phyloP scores from a whole-genome alignment of 768 basidiomycete genomes.

The Russula foetens region DNA sequence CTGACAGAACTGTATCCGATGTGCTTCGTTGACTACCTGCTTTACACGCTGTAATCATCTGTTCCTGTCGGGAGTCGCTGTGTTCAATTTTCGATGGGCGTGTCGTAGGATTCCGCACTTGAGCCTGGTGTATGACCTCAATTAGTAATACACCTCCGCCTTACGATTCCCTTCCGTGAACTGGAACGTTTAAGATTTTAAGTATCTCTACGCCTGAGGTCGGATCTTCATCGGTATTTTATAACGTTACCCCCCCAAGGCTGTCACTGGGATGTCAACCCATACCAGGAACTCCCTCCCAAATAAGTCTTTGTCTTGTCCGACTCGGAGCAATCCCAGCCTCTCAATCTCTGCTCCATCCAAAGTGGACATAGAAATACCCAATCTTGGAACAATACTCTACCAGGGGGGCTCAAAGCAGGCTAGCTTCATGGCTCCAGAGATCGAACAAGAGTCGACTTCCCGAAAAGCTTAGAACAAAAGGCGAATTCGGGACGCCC shows the following conservation, averaged over 20 bases:
- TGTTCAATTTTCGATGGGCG: no score
- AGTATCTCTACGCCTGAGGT: neutral
- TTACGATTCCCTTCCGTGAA: constrained; percentile 38
- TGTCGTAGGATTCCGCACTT: no score
- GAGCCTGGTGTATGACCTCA: constrained; percentile 15
- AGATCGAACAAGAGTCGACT: neutral
- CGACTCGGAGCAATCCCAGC: neutral
- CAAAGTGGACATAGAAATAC: neutral
- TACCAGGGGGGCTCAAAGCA: neutral
- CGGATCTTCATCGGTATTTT: neutral
- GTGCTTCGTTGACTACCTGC: neutral
- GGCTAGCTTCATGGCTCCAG: neutral
- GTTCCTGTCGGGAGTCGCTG: no score
- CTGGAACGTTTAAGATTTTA: constrained; percentile 38
- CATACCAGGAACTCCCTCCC: neutral
- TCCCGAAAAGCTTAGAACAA: neutral
- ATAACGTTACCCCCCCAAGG: constrained; percentile 2
- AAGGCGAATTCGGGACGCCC: neutral
- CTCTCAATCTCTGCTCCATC: constrained; percentile 15
- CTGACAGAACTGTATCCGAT: neutral
- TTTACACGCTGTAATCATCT: no score
- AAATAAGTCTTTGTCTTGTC: neutral
- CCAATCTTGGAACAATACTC: neutral
- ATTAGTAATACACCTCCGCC: constrained; percentile 29
- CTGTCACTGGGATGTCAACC: constrained; percentile 16